Evolutionary conservation across 331 rosid species (phyloP).

Genomic region (Malus hybrid): DNA sequence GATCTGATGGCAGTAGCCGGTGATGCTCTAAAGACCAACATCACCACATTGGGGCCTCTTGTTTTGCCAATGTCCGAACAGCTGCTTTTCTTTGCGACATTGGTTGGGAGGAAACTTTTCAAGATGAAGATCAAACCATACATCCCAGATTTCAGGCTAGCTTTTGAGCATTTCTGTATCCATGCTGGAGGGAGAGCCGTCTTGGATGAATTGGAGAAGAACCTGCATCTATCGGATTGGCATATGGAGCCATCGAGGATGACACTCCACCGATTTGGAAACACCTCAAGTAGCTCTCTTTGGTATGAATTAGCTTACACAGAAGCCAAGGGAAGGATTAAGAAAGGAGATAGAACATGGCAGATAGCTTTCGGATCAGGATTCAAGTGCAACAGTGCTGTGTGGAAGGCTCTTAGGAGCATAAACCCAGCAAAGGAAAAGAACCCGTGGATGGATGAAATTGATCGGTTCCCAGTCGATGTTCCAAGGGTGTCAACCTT

Average conservation of each 20-base stretch:
- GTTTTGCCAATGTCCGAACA: constrained; percentile 89
- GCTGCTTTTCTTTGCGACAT: constrained; percentile 68
- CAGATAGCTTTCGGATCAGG: constrained; percentile 96
- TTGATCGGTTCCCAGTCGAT: constrained; percentile 61
- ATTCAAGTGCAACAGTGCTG: constrained; percentile 92
- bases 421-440: constrained; percentile 43
- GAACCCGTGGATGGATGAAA: constrained; percentile 38
- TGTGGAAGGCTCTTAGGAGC: constrained; percentile 80
- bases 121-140: constrained; percentile 94
- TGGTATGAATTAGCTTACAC: constrained; percentile 92
- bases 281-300: constrained; percentile 91
- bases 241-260: constrained; percentile 98
- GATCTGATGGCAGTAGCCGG: constrained; percentile 96
- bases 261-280: constrained; percentile 88
- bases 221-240: constrained; percentile 86
- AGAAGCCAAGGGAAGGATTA: constrained; percentile 88
- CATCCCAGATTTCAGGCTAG: constrained; percentile 85
- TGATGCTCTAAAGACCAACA: constrained; percentile 88
- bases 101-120: constrained; percentile 62
- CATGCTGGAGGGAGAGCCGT: constrained; percentile 98
- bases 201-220: constrained; percentile 86
- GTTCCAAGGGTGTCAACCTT: constrained; percentile 64
- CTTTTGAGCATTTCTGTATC: constrained; percentile 91
- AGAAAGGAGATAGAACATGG: constrained; percentile 90
- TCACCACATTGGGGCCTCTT: constrained; percentile 87